A percentile compares a stretch with the other conserved stretches of the same genome.
Conservation (phyloP, 2,329 filamentous ascomycete species). For the Lomentospora prolificans region DNA sequence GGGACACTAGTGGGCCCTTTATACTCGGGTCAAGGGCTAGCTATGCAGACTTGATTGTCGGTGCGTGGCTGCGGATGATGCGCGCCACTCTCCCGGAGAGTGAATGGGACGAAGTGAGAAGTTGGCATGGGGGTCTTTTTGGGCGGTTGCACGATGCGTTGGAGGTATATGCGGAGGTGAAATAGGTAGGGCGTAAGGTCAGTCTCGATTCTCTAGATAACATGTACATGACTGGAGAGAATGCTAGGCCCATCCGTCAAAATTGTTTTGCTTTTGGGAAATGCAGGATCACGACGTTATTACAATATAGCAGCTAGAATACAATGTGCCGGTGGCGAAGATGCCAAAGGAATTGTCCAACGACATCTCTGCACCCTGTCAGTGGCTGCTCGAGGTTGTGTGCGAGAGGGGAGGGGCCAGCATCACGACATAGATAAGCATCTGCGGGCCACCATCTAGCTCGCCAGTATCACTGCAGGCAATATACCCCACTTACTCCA, state of each 20-base stretch:
- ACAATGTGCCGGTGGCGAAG: not conserved
- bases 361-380: too few species aligned
- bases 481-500: too few species aligned
- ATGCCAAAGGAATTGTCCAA: not conserved
- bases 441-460: too few species aligned
- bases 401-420: too few species aligned
- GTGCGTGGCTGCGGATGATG: conserved; percentile 41
- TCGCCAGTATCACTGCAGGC: too few species aligned
- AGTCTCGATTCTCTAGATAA: too few species aligned
- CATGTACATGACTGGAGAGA: not conserved
- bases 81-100: conserved; percentile 24
- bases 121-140: conserved; percentile 42
- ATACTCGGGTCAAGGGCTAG: conserved; percentile 31
- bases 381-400: too few species aligned
- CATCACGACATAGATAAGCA: too few species aligned
- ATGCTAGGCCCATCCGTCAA: not conserved
- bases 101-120: conserved; percentile 36
- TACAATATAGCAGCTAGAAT: not conserved
- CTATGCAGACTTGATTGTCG: conserved; percentile 49
- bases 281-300: not conserved
- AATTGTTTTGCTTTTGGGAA: too few species aligned
- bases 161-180: conserved; percentile 23
- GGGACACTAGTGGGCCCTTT: conserved; percentile 33
- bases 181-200: conserved; percentile 14
- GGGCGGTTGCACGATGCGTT: conserved; percentile 37